Evolutionary conservation across 164 flowering plant species (phyloP), one percentile per base, ranked within the genome.

Genomic region (Euptelea pleiosperma): DNA sequence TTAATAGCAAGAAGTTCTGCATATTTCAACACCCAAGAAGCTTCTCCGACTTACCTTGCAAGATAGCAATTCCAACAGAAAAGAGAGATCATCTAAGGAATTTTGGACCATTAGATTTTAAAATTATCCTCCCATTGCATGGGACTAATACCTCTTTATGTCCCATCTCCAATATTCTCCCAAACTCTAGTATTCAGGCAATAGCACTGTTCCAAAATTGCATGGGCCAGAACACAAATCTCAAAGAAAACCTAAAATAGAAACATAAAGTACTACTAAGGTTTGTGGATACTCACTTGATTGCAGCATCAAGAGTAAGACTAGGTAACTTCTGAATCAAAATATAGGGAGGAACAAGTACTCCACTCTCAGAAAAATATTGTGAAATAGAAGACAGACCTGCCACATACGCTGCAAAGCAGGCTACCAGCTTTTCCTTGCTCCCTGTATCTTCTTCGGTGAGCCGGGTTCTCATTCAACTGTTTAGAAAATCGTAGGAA

Each of bases 371-470:
- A 72, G 63, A 75, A 67, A 57, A 40, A 45, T 40, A 61, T 60
- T 37, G 52, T 26, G 30, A 62, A 59, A 48, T 50, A 73, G 68
- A 82, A 61, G 64, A 81, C 89, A 74, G 55, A 85, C 92, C 90
- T 88, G 83, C 81, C 78, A 69, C 96, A 88, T 29, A 79, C 75
- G 75, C 55, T 60, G 79, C 92, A 88, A 52, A 59, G 73, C 26
- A 85, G 65, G 57, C 41, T 61, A 61, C 77, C 77, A 64, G 62
- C 66, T 58, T 72, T 72, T 58, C 78, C 82, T 66, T 77, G 69
- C 73, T 77, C 84, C 58, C 30, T 56, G 66, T 68, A 78, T 34
- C 60, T 76, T 65, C 67, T 79, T 55, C 73, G 69, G 6, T 68
- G 71, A 30, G 77, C 71, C 16, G 83, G 70, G 45, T 70, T 84